phyloP scores from a whole-genome alignment of 2,329 filamentous ascomycete species.

The Metarhizium album region DNA sequence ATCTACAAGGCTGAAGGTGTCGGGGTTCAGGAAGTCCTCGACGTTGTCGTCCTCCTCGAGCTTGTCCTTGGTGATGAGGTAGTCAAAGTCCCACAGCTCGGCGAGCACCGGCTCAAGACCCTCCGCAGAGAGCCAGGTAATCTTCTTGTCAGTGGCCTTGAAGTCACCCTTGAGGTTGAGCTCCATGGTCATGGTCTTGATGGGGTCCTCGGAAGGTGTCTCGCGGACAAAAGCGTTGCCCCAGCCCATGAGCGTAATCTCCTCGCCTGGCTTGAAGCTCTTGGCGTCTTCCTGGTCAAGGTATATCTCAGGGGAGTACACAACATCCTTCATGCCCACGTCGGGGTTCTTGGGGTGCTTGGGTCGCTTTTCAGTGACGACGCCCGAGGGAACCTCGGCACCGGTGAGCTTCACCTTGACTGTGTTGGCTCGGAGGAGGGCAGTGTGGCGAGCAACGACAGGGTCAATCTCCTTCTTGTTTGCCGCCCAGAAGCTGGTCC shows the following conservation, averaged over 20 bases:
- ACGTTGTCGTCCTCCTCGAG: slow-evolving; percentile 78
- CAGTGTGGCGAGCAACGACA: slow-evolving; percentile 61
- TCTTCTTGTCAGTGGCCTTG: slow-evolving; percentile 92
- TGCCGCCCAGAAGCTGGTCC: slow-evolving; percentile 60
- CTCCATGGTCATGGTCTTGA: slow-evolving; percentile 66
- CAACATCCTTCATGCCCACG: slow-evolving; percentile 76
- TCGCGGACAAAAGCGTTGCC: slow-evolving; percentile 75
- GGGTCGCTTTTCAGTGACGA: slow-evolving; percentile 63
- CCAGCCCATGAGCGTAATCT: slow-evolving; percentile 96
- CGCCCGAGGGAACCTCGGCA: slow-evolving; percentile 50
- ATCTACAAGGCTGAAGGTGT: slow-evolving; percentile 63
- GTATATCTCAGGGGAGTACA: slow-evolving; percentile 63
- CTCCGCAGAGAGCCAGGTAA: slow-evolving; percentile 79
- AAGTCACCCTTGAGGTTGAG: slow-evolving; percentile 89
- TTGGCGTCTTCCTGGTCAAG: slow-evolving; percentile 82
- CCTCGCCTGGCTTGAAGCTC: slow-evolving; percentile 72
- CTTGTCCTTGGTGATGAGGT: slow-evolving; percentile 90
- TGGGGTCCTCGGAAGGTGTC: slow-evolving; percentile 45
- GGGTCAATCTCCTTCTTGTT: slow-evolving; percentile 82
- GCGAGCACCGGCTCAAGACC: slow-evolving; percentile 68
- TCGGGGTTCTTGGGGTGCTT: slow-evolving; percentile 84
- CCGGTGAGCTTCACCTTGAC: slow-evolving; percentile 63
- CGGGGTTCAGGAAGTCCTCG: slow-evolving; percentile 70
- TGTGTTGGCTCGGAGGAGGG: slow-evolving; percentile 57
- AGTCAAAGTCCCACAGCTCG: slow-evolving; percentile 89